A percentile compares a stretch with the other conserved stretches of the same genome.
Conservation (phyloP, 768 basidiomycete genomes). For the Naganishia antarctica region DNA sequence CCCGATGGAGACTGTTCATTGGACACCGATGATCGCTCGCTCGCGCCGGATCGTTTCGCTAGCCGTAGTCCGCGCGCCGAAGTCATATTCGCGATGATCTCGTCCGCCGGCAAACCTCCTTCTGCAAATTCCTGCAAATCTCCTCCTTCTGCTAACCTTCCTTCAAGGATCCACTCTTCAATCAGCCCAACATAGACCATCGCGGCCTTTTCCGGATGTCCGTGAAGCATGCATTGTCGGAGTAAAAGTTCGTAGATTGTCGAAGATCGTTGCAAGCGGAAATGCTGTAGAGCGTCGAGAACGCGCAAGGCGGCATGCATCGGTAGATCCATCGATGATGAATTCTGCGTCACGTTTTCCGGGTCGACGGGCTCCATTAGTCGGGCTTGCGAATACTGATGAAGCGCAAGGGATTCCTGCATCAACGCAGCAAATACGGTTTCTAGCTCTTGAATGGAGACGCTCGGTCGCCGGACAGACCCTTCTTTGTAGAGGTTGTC, state of each 20-base stretch:
- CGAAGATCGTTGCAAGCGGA: conserved; percentile 33
- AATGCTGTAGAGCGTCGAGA: conserved; percentile 29
- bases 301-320: conserved; percentile 5
- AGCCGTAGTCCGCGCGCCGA: not conserved
- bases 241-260: conserved; percentile 36
- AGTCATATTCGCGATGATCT: conserved; percentile 3
- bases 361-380: not conserved
- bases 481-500: not conserved
- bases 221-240: conserved; percentile 32
- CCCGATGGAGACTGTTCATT: not conserved
- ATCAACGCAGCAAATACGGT: conserved; percentile 12
- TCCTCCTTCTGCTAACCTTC: conserved; percentile 43
- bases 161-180: conserved; percentile 49
- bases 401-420: conserved; percentile 1
- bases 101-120: conserved; percentile 36
- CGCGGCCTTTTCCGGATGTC: conserved; percentile 39
- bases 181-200: conserved; percentile 47
- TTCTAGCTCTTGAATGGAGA: conserved; percentile 5
- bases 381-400: not conserved
- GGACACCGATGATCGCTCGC: not conserved
- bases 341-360: not conserved
- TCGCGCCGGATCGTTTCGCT: not conserved
- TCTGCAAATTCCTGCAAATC: conserved; percentile 37
- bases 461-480: not conserved
- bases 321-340: not conserved